phyloP scores from a whole-genome alignment of 2,329 filamentous ascomycete genomes.

The Sarocladium oryzae region DNA sequence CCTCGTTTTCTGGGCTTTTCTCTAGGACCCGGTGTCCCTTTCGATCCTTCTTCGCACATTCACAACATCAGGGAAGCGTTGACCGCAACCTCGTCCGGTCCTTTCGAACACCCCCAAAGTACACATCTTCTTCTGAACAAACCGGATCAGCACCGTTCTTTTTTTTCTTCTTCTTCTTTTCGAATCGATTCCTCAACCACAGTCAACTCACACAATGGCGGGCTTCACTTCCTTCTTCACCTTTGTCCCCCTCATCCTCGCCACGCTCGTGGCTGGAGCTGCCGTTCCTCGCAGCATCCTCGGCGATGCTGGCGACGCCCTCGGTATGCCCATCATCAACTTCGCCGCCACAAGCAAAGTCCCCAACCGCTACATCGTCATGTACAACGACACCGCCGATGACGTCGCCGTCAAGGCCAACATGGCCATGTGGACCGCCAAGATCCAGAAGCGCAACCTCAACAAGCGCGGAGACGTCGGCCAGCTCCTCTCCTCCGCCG shows the following conservation, averaged over 20 bases:
- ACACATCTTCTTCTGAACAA: not conserved
- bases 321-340: conserved; percentile 45
- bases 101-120: conserved; percentile 17
- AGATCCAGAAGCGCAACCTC: conserved; percentile 51
- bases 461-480: conserved; percentile 43
- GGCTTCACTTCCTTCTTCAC: conserved; percentile 19
- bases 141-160: no score
- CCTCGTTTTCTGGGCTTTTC: not conserved
- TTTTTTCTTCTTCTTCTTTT: no score
- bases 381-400: conserved; percentile 51
- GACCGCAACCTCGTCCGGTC: conserved; percentile 16
- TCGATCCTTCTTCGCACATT: not conserved
- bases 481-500: conserved; percentile 38
- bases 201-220: conserved; percentile 17
- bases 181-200: not conserved
- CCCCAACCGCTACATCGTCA: conserved; percentile 55
- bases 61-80: conserved; percentile 8
- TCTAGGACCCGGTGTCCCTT: conserved; percentile 7
- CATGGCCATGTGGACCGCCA: conserved; percentile 38
- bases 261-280: conserved; percentile 19
- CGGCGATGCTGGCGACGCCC: conserved; percentile 17
- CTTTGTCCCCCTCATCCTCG: conserved; percentile 21
- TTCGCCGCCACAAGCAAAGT: conserved; percentile 41
- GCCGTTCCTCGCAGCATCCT: not conserved
- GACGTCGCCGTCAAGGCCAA: conserved; percentile 43